phyloP scores from a whole-genome alignment of 345 rosid species.

The Gossypioides kirkii region DNA sequence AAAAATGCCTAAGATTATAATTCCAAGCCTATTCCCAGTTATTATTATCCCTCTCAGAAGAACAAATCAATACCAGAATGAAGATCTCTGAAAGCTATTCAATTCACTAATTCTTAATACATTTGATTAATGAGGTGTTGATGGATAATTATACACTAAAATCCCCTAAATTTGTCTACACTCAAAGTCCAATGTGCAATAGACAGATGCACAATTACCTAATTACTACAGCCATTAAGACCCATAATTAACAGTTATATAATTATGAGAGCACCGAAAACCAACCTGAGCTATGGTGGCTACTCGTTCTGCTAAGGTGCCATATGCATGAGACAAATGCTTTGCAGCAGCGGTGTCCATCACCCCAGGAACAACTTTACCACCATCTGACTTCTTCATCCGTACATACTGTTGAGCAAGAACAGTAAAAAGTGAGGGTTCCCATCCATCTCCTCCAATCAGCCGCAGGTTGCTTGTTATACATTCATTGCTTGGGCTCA shows the following conservation, averaged over 20 bases:
- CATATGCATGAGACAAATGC: constrained; percentile 94
- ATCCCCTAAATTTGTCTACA: background rate
- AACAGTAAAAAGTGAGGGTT: constrained; percentile 70
- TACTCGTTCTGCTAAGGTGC: constrained; percentile 70
- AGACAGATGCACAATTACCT: background rate
- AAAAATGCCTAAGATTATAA: background rate
- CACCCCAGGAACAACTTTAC: constrained; percentile 75
- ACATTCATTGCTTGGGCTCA: constrained; percentile 60
- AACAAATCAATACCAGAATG: background rate
- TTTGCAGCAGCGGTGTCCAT: constrained; percentile 89
- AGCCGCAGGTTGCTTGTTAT: constrained; percentile 61
- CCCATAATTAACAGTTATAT: background rate
- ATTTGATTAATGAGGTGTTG: background rate
- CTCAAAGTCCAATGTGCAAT: background rate
- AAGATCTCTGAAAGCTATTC: background rate
- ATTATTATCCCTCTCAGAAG: background rate
- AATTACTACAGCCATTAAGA: background rate
- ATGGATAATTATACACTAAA: background rate
- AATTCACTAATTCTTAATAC: background rate
- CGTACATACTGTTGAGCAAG: constrained; percentile 89
- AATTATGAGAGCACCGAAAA: constrained; percentile 7
- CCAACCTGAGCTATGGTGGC: constrained; percentile 92
- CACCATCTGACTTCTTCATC: constrained; percentile 71
- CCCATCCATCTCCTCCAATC: constrained; percentile 88
- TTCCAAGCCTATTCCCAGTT: background rate